These are phyloP conservation scores for Gastrolobium villosum DNA, from an alignment of 306 rosid species.

Conservation along the genomic window DNA sequence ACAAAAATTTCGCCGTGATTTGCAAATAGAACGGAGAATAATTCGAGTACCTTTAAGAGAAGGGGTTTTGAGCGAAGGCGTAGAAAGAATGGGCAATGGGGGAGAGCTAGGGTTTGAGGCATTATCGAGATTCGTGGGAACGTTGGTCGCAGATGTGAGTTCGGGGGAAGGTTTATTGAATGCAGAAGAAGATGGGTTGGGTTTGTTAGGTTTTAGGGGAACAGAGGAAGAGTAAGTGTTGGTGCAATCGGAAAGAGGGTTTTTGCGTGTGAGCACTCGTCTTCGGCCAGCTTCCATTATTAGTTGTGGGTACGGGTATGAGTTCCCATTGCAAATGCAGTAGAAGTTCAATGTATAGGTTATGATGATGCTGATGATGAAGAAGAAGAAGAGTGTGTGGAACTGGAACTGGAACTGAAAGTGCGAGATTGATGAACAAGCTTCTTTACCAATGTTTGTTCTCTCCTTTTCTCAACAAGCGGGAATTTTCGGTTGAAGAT, in stretches of 20 bases:
- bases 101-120: slow-evolving; percentile 49
- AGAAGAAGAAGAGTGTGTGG: not conserved
- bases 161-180: not conserved
- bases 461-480: not conserved
- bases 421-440: slow-evolving; percentile 7
- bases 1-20: not conserved
- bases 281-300: slow-evolving; percentile 59
- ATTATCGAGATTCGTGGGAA: not conserved
- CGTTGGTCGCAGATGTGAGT: not conserved
- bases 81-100: slow-evolving; percentile 22
- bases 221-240: slow-evolving; percentile 54
- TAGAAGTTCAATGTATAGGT: not conserved
- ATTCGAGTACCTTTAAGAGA: slow-evolving; percentile 39
- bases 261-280: slow-evolving; percentile 49
- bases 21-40: not conserved
- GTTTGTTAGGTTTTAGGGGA: slow-evolving; percentile 48
- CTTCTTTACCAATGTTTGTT: not conserved
- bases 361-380: not conserved
- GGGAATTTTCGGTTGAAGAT: slow-evolving; percentile 2
- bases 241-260: slow-evolving; percentile 76
- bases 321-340: not conserved
- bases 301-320: not conserved
- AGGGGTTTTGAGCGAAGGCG: slow-evolving; percentile 44
- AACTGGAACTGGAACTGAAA: not conserved
- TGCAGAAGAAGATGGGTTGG: slow-evolving; percentile 3